Evolutionary conservation across 192 early-diverging fungal species (phyloP), one percentile per base, ranked within the genome.

Genomic region (Pilobolus umbonatus): DNA sequence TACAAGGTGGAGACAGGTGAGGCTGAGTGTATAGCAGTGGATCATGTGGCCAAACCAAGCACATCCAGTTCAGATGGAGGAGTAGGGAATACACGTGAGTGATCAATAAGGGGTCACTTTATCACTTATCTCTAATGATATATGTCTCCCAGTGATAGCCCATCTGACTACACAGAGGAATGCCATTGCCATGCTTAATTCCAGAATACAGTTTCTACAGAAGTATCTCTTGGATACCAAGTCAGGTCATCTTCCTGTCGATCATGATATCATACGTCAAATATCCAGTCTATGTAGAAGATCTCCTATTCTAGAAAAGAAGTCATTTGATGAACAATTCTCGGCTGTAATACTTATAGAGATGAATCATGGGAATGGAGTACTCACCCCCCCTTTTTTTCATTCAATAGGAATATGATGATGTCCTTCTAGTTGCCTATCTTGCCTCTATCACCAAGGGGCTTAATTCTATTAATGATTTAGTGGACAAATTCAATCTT

Each of bases 1-100:
- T 94, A 90, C 69, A 85, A 83, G 60, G 81, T 94, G 22, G 90
- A 90, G 57, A 91, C 92, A 5, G 84, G 83, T 24, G 92, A 94
- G 55, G 90, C 90, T 29, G 92, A 94, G 62, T 77, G 90, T 35
- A 89, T 94, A 62, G 89, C 92, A 8, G 84, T 94, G 9, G 88
- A 94, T 63, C 90, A 92, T 65, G 85, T 93, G 31, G 88, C 90
- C 17, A 82, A 86, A 45, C 79, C 76, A 5, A 64, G 52, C n/a
- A 42, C 62, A 29, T 77, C 78, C 11, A 77, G 75, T n/a, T 64
- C 67, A 12, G 81, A 80, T 28, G 64, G 73, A 28, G 68, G 72
- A n/a, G 67, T 74, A 34, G 81, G 77, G 6, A 81, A 79, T 15
- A 67, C 77, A 35, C 60, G 86, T 84, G 68, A 73, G 77, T 31